These are phyloP conservation scores for Pyrenula massariospora DNA, from an alignment of 495 filamentous ascomycete genomes.

Conservation along the genomic window DNA sequence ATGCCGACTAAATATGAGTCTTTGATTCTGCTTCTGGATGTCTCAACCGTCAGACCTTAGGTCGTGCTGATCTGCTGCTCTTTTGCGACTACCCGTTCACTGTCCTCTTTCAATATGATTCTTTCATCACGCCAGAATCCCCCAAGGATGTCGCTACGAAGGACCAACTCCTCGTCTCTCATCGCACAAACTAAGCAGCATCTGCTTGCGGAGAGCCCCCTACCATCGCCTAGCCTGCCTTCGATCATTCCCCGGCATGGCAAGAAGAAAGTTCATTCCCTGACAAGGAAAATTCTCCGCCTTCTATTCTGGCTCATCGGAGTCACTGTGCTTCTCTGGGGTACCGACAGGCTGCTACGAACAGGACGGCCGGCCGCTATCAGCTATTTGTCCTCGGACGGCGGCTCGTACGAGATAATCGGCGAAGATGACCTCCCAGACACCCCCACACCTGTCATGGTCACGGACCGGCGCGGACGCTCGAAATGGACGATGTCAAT, in stretches of 20 bases:
- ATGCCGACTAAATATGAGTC: too few species aligned
- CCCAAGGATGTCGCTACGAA: constrained; percentile 9
- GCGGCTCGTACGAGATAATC: constrained; percentile 36
- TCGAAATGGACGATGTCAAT: constrained; percentile 62
- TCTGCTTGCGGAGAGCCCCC: constrained; percentile 41
- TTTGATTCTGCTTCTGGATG: too few species aligned
- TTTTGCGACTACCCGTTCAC: too few species aligned
- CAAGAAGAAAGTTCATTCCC: constrained; percentile 28
- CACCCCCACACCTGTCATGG: constrained; percentile 44
- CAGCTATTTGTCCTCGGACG: constrained; percentile 17
- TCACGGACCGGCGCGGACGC: constrained; percentile 42
- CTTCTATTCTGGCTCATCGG: constrained; percentile 27
- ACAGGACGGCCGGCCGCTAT: constrained; percentile 13
- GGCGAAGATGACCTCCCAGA: constrained; percentile 36
- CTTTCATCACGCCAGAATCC: constrained; percentile 9
- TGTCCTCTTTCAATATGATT: constrained; percentile 12
- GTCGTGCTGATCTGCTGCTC: too few species aligned
- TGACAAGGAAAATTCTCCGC: constrained; percentile 34
- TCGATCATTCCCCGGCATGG: constrained; percentile 50
- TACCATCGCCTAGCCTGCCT: constrained; percentile 52
- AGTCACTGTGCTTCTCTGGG: constrained; percentile 8
- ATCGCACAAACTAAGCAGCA: constrained; percentile 2
- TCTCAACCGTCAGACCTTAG: too few species aligned
- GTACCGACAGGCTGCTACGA: constrained; percentile 4
- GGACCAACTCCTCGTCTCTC: constrained; percentile 4